Base-by-base conservation (phyloP, 148 eudicot genomes). In the Beta vulgaris region DNA sequence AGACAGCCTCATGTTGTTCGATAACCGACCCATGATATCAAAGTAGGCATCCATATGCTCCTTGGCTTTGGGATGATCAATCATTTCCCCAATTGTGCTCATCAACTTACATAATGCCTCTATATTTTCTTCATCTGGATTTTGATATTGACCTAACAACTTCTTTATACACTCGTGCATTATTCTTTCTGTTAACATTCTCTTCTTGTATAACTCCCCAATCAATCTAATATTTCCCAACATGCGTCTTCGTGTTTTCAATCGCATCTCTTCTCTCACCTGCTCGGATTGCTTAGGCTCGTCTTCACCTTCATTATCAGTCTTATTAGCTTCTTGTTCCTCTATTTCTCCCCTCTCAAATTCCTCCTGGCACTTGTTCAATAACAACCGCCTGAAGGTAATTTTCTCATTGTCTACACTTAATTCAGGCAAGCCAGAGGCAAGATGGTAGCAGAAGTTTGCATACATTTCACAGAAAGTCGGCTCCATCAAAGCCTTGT, bases 391-490 rank as follows among this genome's bases (percentile, higher is more conserved):
- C 82, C 84, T 91, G 75, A 93, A 93, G 21, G 96, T 91, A 74
- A 93, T 85, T 77, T 88, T 93, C 77, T 93, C 87, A 66, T 85
- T 68, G 57, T 84, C 90, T 74, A 84, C 88, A 77, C 87, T 88
- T 44, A 93, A 76, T 64, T 87, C 91, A 69, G 98, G 96, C 77
- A 93, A 82, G 36, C 74, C 98, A 18, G 83, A 69, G n/a, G 96
- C 86, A 58, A 93, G 91, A 73, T 88, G 86, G 42, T 68, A 78
- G 81, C 96, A 93, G 80, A 93, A 93, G 83, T 89, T 71, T 26
- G 98, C 96, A 86, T 93, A 93, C 98, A 93, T 91, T 78, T 93
- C 96, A 78, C 96, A 91, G 77, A 93, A 93, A 58, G 96, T 91
- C 43, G 96, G 98, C 48, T 93, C 98, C 81, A 79, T 93, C 32